phyloP scores from a whole-genome alignment of 2,329 filamentous ascomycete genomes.

The Nigrospora oryzae region DNA sequence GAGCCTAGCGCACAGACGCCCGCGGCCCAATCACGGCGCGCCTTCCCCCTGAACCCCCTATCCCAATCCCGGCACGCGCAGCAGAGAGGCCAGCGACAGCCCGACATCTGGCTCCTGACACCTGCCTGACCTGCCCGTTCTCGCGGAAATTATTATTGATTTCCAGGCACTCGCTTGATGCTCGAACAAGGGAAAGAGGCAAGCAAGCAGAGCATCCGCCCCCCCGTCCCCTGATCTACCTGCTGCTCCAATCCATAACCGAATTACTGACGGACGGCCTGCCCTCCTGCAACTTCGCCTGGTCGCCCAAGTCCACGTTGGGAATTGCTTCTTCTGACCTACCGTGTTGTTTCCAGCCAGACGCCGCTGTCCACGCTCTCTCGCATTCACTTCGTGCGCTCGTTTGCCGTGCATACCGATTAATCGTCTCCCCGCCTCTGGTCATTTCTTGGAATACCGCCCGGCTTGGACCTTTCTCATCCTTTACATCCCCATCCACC shows the following conservation, averaged over 20 bases:
- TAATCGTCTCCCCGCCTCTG: slow-evolving; percentile 18
- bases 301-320: neutral
- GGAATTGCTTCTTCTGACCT: too few relatives aligned
- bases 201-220: neutral
- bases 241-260: too few relatives aligned
- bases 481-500: slow-evolving; percentile 10
- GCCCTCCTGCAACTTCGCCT: slow-evolving; percentile 5
- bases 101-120: neutral
- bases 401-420: slow-evolving; percentile 15
- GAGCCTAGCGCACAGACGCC: neutral
- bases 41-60: neutral
- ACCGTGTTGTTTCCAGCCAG: too few relatives aligned
- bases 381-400: slow-evolving; percentile 8
- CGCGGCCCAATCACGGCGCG: neutral
- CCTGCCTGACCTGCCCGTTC: neutral
- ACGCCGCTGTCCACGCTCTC: too few relatives aligned
- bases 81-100: slow-evolving; percentile 1
- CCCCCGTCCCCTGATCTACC: too few relatives aligned
- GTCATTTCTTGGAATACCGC: slow-evolving; percentile 28
- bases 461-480: slow-evolving; percentile 16
- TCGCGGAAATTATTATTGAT: slow-evolving; percentile 2
- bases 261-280: neutral
- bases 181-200: neutral
- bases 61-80: neutral
- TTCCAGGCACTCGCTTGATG: neutral